Conservation (phyloP, 257 asterid species). For the Ligustrum vulgare region DNA sequence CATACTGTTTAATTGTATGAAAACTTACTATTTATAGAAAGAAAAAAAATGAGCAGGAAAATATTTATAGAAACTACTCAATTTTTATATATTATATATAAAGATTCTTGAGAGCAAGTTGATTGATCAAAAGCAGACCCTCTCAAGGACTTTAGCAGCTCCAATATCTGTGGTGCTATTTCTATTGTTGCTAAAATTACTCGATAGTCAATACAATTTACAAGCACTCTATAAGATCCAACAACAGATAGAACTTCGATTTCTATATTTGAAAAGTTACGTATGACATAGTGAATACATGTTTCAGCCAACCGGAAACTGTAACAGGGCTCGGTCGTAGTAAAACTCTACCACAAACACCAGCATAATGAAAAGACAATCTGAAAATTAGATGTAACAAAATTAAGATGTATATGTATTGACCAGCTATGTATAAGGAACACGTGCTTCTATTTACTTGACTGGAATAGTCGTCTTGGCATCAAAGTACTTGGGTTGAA, state of each 20-base stretch:
- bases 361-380: constrained; percentile 14
- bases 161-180: background rate
- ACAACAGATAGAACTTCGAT: constrained; percentile 2
- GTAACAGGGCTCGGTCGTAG: constrained; percentile 13
- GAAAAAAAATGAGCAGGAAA: too few species aligned
- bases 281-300: too few species aligned
- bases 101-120: too few species aligned
- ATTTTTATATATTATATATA: too few species aligned
- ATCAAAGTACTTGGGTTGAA: constrained; percentile 25
- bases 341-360: constrained; percentile 26
- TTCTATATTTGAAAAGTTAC: constrained; percentile 21
- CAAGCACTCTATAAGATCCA: background rate
- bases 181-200: background rate
- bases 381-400: constrained; percentile 21
- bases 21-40: too few species aligned
- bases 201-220: background rate
- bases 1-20: too few species aligned
- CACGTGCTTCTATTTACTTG: constrained; percentile 35
- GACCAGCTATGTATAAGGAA: constrained; percentile 41
- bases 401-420: constrained; percentile 36
- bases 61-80: too few species aligned
- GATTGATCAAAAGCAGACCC: background rate
- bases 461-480: constrained; percentile 23
- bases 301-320: constrained; percentile 24
- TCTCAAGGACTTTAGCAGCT: background rate